A percentile compares a stretch with the other conserved stretches of the same genome.
Evolutionary conservation across 2,329 filamentous ascomycete species (phyloP).

Genomic region (Ceratocystis huliohia): DNA sequence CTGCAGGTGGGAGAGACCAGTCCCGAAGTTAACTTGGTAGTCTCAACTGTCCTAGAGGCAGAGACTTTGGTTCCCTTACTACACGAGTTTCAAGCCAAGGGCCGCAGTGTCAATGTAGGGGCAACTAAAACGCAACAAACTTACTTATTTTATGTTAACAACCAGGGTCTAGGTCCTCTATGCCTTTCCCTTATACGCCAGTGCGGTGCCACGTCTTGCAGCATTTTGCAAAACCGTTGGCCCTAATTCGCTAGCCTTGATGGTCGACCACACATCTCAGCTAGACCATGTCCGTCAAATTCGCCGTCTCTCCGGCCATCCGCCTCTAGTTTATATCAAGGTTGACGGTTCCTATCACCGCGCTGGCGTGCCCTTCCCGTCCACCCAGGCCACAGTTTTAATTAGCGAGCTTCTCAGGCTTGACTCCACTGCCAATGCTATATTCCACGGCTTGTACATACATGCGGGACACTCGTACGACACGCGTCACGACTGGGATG

Average conservation of each 20-base stretch:
- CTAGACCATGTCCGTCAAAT: constrained; percentile 36
- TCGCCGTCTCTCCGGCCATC: constrained; percentile 32
- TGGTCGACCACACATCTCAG: constrained; percentile 58
- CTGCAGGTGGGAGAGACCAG: constrained; percentile 52
- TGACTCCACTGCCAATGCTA: constrained; percentile 29
- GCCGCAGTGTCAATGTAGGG: constrained; percentile 46
- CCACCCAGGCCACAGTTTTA: constrained; percentile 34
- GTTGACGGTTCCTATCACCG: constrained; percentile 62
- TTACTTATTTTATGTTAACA: neutral
- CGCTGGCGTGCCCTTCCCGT: constrained; percentile 49
- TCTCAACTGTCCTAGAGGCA: constrained; percentile 62
- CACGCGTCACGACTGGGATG: constrained; percentile 39
- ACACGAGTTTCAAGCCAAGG: constrained; percentile 40
- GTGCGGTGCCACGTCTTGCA: constrained; percentile 47
- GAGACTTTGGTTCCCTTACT: constrained; percentile 53
- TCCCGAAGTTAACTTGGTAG: constrained; percentile 46
- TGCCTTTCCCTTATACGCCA: constrained; percentile 54
- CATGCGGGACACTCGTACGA: constrained; percentile 64
- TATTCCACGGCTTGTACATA: constrained; percentile 54
- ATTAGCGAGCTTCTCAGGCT: constrained; percentile 35
- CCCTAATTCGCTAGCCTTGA: constrained; percentile 44
- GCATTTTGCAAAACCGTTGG: constrained; percentile 44
- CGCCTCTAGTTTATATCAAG: constrained; percentile 53
- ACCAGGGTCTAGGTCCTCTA: constrained; percentile 46
- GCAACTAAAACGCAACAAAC: neutral